Evolutionary conservation across 2,329 filamentous ascomycete species (phyloP), one percentile per base, ranked within the genome.

Genomic region (Anisogramma anomala): DNA sequence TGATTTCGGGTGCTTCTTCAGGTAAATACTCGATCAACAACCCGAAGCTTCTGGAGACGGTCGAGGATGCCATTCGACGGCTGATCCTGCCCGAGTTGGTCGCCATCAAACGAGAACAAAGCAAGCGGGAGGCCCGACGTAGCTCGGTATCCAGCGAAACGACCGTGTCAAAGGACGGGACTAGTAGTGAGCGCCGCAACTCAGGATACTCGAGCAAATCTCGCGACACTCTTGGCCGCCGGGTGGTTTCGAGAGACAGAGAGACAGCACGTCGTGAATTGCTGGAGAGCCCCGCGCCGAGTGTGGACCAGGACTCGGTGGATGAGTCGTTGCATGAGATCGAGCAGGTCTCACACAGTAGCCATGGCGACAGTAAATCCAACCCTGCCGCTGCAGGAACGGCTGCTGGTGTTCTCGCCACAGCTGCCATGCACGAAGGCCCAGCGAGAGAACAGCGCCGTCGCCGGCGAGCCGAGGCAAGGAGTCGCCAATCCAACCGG

Each of bases 31-130:
- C 84, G 0, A 84, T 93, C 58, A 94, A 93, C 62, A 94, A 95
- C 54, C 88, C 88, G 0, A 91, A 86, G 56, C 66, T 95, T 2
- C 71, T 95, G 2, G 84, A 91, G 54, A 91, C 87, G 0, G 88
- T 95, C 3, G 88, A 95, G 62, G 87, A 94, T 62, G 87, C 87
- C 11, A 94, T 95, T 54, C 80, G 86, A 48, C 76, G 87, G 36
- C 70, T 94, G 36, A 94, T 95, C 39, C 65, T 98, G 3, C 91
- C 91, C 0, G 89, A 98, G 60, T 69, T 98, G 33, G 89, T 86
- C 52, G 85, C 87, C 8, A 68, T 98, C 41, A 95, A 94, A 60
- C 79, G 88, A 53, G 87, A 94, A 55, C 84, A 89, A 58, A 88
- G 84, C 58, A 81, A 82, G 49, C 77, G 81, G 48, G 73, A 82